Evolutionary conservation across 2,329 filamentous ascomycete species (phyloP).

Genomic region (Verticillium nonalfalfae): DNA sequence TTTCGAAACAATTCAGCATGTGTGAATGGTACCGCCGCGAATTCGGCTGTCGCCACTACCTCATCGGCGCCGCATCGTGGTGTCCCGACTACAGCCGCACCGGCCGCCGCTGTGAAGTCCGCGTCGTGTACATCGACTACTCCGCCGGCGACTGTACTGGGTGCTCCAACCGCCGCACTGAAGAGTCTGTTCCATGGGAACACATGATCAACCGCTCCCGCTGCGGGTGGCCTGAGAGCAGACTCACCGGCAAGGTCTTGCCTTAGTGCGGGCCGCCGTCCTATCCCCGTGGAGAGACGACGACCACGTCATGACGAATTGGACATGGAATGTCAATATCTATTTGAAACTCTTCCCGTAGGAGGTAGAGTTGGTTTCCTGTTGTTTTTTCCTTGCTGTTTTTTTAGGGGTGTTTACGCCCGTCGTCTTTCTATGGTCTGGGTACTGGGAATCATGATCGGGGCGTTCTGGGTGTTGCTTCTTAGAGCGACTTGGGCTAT

Average conservation of each 20-base stretch:
- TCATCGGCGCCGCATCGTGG: slow-evolving; percentile 11
- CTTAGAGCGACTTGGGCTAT: background rate
- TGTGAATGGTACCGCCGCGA: slow-evolving; percentile 13
- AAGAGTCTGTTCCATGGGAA: slow-evolving; percentile 6
- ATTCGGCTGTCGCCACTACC: slow-evolving; percentile 12
- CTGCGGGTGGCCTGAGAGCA: background rate
- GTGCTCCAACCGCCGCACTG: slow-evolving; percentile 2
- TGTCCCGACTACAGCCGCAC: slow-evolving; percentile 11
- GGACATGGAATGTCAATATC: background rate
- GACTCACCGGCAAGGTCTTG: background rate
- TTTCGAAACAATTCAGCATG: slow-evolving; percentile 2
- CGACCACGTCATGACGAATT: background rate
- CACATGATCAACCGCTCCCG: slow-evolving; percentile 7
- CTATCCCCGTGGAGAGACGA: background rate
- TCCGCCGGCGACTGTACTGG: slow-evolving; percentile 6
- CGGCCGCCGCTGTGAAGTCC: slow-evolving; percentile 10
- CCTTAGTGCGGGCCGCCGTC: background rate
- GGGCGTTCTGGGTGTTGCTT: background rate
- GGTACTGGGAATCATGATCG: background rate
- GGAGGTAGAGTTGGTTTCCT: background rate
- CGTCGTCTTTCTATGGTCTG: background rate
- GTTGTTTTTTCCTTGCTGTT: background rate
- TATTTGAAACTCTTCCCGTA: background rate
- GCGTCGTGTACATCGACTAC: slow-evolving; percentile 9
- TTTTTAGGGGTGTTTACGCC: too few relatives aligned